A percentile compares a stretch with the other conserved stretches of the same genome.
phyloP scores from a whole-genome alignment of 805 yeast genomes.

The Pichia manshurica region DNA sequence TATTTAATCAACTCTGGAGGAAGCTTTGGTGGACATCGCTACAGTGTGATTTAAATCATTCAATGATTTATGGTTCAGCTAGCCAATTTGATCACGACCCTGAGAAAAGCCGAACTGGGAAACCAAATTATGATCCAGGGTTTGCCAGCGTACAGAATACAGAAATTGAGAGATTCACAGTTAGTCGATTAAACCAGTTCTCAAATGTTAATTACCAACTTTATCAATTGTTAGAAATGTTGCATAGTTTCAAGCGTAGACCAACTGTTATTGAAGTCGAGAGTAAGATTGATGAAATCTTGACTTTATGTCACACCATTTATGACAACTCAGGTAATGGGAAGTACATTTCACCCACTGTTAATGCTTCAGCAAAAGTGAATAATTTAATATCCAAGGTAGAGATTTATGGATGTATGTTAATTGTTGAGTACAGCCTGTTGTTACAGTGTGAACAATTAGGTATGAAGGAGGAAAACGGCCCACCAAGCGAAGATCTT shows the following conservation, averaged over 20 bases:
- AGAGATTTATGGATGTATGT: slow-evolving; percentile 5
- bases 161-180: slow-evolving; percentile 19
- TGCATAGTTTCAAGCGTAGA: slow-evolving; percentile 18
- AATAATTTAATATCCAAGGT: slow-evolving; percentile 7
- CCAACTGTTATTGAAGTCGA: slow-evolving; percentile 25
- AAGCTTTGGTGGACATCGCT: slow-evolving; percentile 27
- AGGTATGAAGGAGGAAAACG: not conserved
- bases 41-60: slow-evolving; percentile 21
- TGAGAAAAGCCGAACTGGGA: slow-evolving; percentile 16
- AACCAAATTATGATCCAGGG: slow-evolving; percentile 14
- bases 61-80: slow-evolving; percentile 21
- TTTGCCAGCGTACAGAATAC: slow-evolving; percentile 15
- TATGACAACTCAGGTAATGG: not conserved
- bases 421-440: slow-evolving; percentile 15
- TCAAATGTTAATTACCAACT: slow-evolving; percentile 16
- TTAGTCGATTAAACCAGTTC: slow-evolving; percentile 19
- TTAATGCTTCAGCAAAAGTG: slow-evolving; percentile 5
- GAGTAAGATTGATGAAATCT: slow-evolving; percentile 13
- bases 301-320: slow-evolving; percentile 4
- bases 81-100: slow-evolving; percentile 16
- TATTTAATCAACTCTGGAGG: slow-evolving; percentile 25
- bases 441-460: slow-evolving; percentile 17
- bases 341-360: slow-evolving; percentile 3
- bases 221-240: slow-evolving; percentile 17
- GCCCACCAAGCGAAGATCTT: not conserved